A percentile compares a stretch with the other conserved stretches of the same genome.
phyloP scores from a whole-genome alignment of 768 basidiomycete genomes.

The Crucibulum laeve region DNA sequence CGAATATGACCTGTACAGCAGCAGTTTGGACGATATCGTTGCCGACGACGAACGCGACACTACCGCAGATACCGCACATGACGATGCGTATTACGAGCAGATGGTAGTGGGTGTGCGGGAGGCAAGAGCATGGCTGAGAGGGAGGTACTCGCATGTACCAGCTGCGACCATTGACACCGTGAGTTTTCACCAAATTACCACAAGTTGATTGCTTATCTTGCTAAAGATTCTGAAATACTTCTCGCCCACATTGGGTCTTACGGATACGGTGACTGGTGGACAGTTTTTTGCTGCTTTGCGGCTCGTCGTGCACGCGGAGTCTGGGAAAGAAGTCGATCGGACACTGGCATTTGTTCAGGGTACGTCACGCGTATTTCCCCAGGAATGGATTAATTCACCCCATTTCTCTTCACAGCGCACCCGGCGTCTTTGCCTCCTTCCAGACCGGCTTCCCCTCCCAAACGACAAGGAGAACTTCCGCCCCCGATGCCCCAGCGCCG shows the following conservation, averaged over 20 bases:
- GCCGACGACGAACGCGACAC: slow-evolving; percentile 25
- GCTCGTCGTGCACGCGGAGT: slow-evolving; percentile 58
- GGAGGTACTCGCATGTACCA: slow-evolving; percentile 55
- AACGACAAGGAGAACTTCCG: slow-evolving; percentile 11
- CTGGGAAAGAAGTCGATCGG: slow-evolving; percentile 59
- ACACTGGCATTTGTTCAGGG: slow-evolving; percentile 75
- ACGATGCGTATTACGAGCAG: slow-evolving; percentile 51
- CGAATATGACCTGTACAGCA: slow-evolving; percentile 67
- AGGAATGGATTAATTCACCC: not conserved
- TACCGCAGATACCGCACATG: slow-evolving; percentile 12
- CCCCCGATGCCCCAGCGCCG: slow-evolving; percentile 14
- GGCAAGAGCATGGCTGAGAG: slow-evolving; percentile 70
- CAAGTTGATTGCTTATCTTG: not conserved
- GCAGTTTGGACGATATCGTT: slow-evolving; percentile 50
- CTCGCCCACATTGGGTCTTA: slow-evolving; percentile 44
- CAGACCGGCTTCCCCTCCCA: slow-evolving; percentile 18
- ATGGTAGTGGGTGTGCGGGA: slow-evolving; percentile 58
- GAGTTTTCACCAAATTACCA: slow-evolving; percentile 15
- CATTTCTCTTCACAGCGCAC: not conserved
- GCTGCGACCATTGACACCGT: slow-evolving; percentile 57
- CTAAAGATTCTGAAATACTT: slow-evolving; percentile 64
- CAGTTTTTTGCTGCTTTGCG: slow-evolving; percentile 77
- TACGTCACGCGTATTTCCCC: slow-evolving; percentile 33
- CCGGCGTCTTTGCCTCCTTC: slow-evolving; percentile 11
- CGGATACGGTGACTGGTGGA: slow-evolving; percentile 56